phyloP scores from a whole-genome alignment of 208 protist species.

The Leptomonas seymouri region DNA sequence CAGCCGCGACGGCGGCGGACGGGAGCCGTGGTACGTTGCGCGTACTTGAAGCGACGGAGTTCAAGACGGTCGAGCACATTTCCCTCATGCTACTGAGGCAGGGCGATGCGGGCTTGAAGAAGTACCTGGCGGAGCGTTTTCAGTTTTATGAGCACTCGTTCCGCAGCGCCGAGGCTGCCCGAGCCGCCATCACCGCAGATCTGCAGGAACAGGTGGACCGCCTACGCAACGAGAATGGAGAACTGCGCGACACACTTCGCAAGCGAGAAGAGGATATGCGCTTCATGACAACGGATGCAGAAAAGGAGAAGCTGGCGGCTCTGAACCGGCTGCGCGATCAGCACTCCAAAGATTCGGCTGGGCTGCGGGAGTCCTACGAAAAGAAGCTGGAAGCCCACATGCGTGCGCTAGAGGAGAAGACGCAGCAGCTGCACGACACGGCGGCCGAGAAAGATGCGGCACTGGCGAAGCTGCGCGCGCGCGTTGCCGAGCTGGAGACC shows the following conservation, averaged over 20 bases:
- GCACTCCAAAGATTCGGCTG: slow-evolving; percentile 25
- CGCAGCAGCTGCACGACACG: slow-evolving; percentile 30
- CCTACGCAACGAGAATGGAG: slow-evolving; percentile 7
- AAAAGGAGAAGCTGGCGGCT: slow-evolving; percentile 32
- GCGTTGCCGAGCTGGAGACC: slow-evolving; percentile 32
- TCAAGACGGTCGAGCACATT: slow-evolving; percentile 86
- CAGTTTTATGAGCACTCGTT: slow-evolving; percentile 67
- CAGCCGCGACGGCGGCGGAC: slow-evolving; percentile 4
- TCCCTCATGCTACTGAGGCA: slow-evolving; percentile 74
- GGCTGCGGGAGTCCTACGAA: slow-evolving; percentile 34
- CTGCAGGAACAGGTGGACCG: slow-evolving; percentile 41
- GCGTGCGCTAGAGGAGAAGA: slow-evolving; percentile 19
- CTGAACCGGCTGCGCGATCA: slow-evolving; percentile 34
- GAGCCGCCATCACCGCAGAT: slow-evolving; percentile 28
- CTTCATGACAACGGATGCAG: slow-evolving; percentile 19
- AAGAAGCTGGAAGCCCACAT: slow-evolving; percentile 23
- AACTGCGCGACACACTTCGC: slow-evolving; percentile 7
- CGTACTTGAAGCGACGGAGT: slow-evolving; percentile 73
- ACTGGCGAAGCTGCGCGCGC: slow-evolving; percentile 14
- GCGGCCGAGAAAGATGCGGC: slow-evolving; percentile 17
- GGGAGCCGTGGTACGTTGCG: slow-evolving; percentile 56
- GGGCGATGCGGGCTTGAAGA: slow-evolving; percentile 82
- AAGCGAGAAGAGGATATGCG: slow-evolving; percentile 22
- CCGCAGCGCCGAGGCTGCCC: slow-evolving; percentile 22
- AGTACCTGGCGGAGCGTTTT: slow-evolving; percentile 84